Conservation (phyloP, 257 asterid genomes). For the Scutellaria galericulata region DNA sequence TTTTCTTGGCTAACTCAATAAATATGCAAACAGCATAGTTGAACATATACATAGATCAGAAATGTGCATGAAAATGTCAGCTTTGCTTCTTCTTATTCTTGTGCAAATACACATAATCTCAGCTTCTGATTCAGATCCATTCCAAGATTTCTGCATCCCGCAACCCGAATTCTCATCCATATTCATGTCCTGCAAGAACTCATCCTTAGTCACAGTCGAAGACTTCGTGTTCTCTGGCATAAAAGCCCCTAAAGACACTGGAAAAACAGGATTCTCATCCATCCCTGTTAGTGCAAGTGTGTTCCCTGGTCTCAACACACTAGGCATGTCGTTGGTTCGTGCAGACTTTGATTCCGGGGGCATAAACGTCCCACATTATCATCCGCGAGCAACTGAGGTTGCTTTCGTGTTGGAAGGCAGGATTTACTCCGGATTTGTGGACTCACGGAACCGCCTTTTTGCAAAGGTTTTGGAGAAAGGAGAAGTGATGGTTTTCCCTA, state of each 20-base stretch:
- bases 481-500: slow-evolving; percentile 84
- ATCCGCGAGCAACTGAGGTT: slow-evolving; percentile 78
- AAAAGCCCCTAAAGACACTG: slow-evolving; percentile 45
- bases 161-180: slow-evolving; percentile 53
- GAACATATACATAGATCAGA: slow-evolving; percentile 25
- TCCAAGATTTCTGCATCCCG: slow-evolving; percentile 79
- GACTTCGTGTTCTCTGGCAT: slow-evolving; percentile 68
- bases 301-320: slow-evolving; percentile 76
- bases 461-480: slow-evolving; percentile 75
- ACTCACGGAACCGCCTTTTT: slow-evolving; percentile 60
- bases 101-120: slow-evolving; percentile 33
- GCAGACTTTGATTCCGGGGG: slow-evolving; percentile 74
- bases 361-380: slow-evolving; percentile 73
- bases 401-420: slow-evolving; percentile 73
- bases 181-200: slow-evolving; percentile 71
- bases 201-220: slow-evolving; percentile 60
- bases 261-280: slow-evolving; percentile 63
- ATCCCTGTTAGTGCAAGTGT: slow-evolving; percentile 59
- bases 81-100: slow-evolving; percentile 39
- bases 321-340: slow-evolving; percentile 74
- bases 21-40: slow-evolving; percentile 31
- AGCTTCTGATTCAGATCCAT: slow-evolving; percentile 74
- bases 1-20: slow-evolving; percentile 33
- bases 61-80: slow-evolving; percentile 40
- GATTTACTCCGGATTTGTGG: slow-evolving; percentile 77